Evolutionary conservation across 345 rosid species (phyloP).

Genomic region (Eucalyptus microcorys): DNA sequence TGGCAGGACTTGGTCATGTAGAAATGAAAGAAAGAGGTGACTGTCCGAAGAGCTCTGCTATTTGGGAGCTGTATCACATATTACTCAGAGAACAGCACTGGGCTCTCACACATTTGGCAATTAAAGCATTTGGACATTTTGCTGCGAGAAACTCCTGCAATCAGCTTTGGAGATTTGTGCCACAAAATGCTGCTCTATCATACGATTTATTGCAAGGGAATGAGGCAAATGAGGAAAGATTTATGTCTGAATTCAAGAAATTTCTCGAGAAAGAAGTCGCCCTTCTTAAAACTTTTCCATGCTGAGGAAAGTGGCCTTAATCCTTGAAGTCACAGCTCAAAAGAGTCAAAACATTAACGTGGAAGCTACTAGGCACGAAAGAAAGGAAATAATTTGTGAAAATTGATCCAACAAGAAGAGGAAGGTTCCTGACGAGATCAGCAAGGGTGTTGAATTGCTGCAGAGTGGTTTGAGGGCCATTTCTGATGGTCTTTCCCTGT

Average conservation of each 20-base stretch:
- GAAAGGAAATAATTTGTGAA: slow-evolving; percentile 16
- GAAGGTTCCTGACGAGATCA: slow-evolving; percentile 65
- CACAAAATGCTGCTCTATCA: slow-evolving; percentile 70
- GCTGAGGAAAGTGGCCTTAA: slow-evolving; percentile 43
- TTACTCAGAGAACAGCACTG: slow-evolving; percentile 66
- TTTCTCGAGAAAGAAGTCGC: slow-evolving; percentile 71
- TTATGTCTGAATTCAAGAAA: slow-evolving; percentile 67
- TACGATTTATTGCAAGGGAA: slow-evolving; percentile 43
- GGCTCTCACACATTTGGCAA: slow-evolving; percentile 65
- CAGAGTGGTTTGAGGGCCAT: slow-evolving; percentile 64
- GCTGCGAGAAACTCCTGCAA: slow-evolving; percentile 68
- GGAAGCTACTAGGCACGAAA: slow-evolving; percentile 1
- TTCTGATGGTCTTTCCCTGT: slow-evolving; percentile 43
- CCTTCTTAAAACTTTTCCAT: slow-evolving; percentile 17
- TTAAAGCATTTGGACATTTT: slow-evolving; percentile 71
- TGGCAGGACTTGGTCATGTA: slow-evolving; percentile 55
- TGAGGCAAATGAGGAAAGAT: slow-evolving; percentile 47
- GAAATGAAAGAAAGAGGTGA: slow-evolving; percentile 44
- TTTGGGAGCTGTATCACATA: slow-evolving; percentile 69
- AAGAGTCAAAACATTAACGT: slow-evolving; percentile 1
- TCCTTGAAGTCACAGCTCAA: slow-evolving; percentile 26
- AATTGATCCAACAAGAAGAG: slow-evolving; percentile 49
- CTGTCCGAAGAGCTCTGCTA: slow-evolving; percentile 50
- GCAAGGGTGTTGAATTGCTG: slow-evolving; percentile 62
- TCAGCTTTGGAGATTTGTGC: slow-evolving; percentile 79